These are phyloP conservation scores for Lenwebbia sp. DNA, from an alignment of 345 rosid species.

Conservation along the genomic window DNA sequence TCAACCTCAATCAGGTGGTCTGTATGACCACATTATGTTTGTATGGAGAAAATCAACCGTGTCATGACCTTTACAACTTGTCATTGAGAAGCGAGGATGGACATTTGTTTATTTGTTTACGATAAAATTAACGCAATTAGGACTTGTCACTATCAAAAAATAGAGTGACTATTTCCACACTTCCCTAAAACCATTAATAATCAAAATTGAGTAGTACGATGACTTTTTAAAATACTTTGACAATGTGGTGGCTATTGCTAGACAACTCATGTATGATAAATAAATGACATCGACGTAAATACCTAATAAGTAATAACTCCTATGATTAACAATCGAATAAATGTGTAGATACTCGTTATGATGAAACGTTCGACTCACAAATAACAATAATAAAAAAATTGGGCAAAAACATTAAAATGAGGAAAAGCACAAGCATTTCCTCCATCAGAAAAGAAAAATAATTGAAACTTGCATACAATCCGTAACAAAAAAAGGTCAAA, in stretches of 20 bases:
- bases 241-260: no score
- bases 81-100: neutral
- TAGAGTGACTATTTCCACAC: neutral
- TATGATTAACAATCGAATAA: neutral
- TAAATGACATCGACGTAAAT: neutral
- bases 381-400: neutral
- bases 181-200: neutral
- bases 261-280: no score
- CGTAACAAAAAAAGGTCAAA: neutral
- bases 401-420: neutral
- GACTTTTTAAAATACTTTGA: neutral
- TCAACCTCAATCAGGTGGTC: rapidly evolving
- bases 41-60: no score
- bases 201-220: neutral
- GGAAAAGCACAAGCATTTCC: neutral
- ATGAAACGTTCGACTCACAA: neutral
- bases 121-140: no score
- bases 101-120: no score
- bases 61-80: no score
- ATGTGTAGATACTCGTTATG: neutral
- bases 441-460: neutral
- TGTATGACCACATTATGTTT: no score
- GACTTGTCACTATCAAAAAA: neutral
- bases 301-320: neutral
- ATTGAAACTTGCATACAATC: neutral